Evolutionary conservation across 768 basidiomycete genomes (phyloP), one percentile per base, ranked within the genome.

Genomic region (Mycena chlorophos): DNA sequence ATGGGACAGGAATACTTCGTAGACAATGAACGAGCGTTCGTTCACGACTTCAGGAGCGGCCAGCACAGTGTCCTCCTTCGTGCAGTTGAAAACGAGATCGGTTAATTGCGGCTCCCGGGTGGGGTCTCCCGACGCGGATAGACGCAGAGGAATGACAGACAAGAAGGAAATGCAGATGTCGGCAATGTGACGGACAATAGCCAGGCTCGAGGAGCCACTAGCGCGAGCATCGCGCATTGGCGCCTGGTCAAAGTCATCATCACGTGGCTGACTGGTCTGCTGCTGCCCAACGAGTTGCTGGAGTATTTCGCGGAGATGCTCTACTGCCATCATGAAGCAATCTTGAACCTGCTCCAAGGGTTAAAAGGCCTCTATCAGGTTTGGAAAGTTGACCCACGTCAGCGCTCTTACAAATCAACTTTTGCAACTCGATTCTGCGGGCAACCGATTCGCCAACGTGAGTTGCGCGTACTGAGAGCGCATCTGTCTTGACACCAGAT

Each of bases 401-500:
- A 40, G 75, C 63, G 55, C 81, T 82, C 55, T 83, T 82, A 83
- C 91, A 92, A 23, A 93, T 68, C 6, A 79, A 66, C 26, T 75
- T 73, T 47, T 88, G 80, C 22, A 92, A 71, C 37, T 70, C 68
- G 17, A 71, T 66, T 54, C 78, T 72, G 38, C 68, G 49, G 31
- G 63, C 57, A 34, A 48, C 48, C 16, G 49, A 49, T 31, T 51
- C 52, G 48, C 55, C 51, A 37, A 46, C 59, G 39, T 39, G 42
- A 20, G 27, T 50, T 23, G 65, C 70, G 52, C 82, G 61, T 34
- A 57, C 61, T 47, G 71, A 70, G 38, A 90, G 73, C 0, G 76
- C 70, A 45, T 84, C 77, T 10, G 77, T 73, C 63, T 83, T 79
- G 58, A 94, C 88, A 1, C 92, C 92, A 10, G 87, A 80, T 1